Base-by-base conservation (phyloP, 208 protist species). In the Acanthamoeba healyi region DNA sequence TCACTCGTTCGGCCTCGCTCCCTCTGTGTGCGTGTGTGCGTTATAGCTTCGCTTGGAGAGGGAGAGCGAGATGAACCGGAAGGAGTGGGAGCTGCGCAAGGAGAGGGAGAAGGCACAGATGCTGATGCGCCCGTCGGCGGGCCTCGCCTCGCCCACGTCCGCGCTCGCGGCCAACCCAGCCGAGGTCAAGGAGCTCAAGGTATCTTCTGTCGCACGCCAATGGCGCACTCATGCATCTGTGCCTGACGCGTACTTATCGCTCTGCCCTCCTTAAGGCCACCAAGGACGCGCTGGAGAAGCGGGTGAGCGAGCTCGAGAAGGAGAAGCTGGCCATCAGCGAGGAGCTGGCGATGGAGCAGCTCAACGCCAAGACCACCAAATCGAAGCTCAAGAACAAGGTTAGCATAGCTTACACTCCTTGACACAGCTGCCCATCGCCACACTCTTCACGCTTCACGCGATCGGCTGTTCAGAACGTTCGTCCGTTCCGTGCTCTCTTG, bases 281-380 rank as follows among this genome's bases (percentile, higher is more conserved):
- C 14, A 79, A 79, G 24, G 70, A 79, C 5, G 70, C 70, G 22
- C 70, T 79, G 34, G 70, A 79, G 38, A 79, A 79, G 70, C 70
- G 70, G 4, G 70, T 79, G 70, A 79, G 38, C 38, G 70, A 79
- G 22, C 70, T 79, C 36, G 70, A 79, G 70, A 38, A 44, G 34
- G 34, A 42, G 5, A 79, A 79, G 70, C 70, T 79, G 5, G 36
- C 24, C 0, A 2, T 44, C 2, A 79, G 36, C 36, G 70, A 79
- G 24, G 36, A 38, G 26, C 24, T 49, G 32, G 70, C 70, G 22
- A 19, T 46, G 70, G 70, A 79, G 70, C 70, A 79, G 70, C 70
- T 79, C 70, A 24, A 79, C 22, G 70, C 70, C 32, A 79, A 79
- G 70, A 79, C 32, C 70, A 49, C 70, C 38, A 38, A 46, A 7